Base-by-base conservation (phyloP, 306 rosid species). In the Citrullus amarus region DNA sequence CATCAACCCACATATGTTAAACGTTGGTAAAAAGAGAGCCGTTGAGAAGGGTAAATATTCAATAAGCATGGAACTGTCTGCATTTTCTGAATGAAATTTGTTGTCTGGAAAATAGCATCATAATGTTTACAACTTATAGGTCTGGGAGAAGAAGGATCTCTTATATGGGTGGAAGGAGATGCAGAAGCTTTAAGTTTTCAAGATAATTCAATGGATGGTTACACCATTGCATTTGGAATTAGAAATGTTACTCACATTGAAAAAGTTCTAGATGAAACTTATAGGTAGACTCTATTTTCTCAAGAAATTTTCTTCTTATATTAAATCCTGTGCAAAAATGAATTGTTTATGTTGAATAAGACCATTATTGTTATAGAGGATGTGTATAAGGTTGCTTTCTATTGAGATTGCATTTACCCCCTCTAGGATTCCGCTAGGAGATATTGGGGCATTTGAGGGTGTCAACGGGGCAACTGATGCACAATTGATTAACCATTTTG, bases 181-280 rank as follows among this genome's bases (percentile, higher is more conserved):
- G 97, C 98, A 56, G 97, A 95, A 83, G 86, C 86, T 87, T 81
- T 92, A 83, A 80, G 79, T 79, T 92, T 92, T 63, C 69, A 81
- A 80, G 87, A 87, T 77, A 85, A 88, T 85, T 86, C 97, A 80
- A 89, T 95, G 97, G 97, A 95, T 88, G 96, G 97, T 86, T 95
- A 92, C 84, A 92, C 98, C 46, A 91, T 95, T 88, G 98, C 97
- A 34, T 95, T 95, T 81, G 98, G 97, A 82, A 95, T 95, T 81
- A 86, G 98, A 79, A 95, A 92, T 81, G 98, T 95, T 63, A 92
- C 98, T 18, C 97, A 91, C 88, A 92, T 90, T 81, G 99, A 95
- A 91, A 91, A 86, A 81, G 98, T 81, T 67, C 91, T 95, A 18
- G 84, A 83, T 68, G 99, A 95, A 88, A 98, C 96, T 76, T 85